Conservation (phyloP, 2,329 filamentous ascomycete genomes). For the Hymenoscyphus linearis region DNA sequence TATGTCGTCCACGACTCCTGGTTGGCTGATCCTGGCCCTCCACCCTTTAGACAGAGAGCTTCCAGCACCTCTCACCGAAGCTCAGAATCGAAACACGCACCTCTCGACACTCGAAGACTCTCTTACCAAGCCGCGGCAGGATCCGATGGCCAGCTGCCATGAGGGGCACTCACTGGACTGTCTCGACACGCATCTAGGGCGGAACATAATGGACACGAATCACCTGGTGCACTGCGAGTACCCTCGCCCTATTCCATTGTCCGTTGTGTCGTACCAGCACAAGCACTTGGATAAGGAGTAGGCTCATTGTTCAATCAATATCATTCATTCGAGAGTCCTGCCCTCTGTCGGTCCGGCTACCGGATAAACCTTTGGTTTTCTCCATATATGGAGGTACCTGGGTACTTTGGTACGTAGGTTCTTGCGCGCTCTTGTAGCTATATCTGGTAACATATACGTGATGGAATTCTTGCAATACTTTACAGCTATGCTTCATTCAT, state of each 20-base stretch:
- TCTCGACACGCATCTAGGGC: not conserved
- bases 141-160: not conserved
- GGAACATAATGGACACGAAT: not conserved
- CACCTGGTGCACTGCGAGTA: not conserved
- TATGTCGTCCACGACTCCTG: not conserved
- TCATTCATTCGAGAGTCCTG: not conserved
- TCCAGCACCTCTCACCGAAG: conserved; percentile 1
- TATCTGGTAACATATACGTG: not conserved
- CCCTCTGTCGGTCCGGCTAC: not conserved
- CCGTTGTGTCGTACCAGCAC: not conserved
- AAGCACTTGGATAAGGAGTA: not conserved
- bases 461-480: not conserved
- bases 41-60: not conserved
- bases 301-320: not conserved
- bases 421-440: not conserved
- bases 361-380: not conserved
- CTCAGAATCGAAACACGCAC: not conserved
- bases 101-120: not conserved
- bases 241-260: not conserved
- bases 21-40: conserved; percentile 2
- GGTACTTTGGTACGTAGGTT: not conserved
- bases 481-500: not conserved
- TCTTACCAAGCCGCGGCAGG: not conserved
- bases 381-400: not conserved
- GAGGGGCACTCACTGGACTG: not conserved